Conservation (phyloP, 495 filamentous ascomycete genomes). For the Bathelium albidoporum region DNA sequence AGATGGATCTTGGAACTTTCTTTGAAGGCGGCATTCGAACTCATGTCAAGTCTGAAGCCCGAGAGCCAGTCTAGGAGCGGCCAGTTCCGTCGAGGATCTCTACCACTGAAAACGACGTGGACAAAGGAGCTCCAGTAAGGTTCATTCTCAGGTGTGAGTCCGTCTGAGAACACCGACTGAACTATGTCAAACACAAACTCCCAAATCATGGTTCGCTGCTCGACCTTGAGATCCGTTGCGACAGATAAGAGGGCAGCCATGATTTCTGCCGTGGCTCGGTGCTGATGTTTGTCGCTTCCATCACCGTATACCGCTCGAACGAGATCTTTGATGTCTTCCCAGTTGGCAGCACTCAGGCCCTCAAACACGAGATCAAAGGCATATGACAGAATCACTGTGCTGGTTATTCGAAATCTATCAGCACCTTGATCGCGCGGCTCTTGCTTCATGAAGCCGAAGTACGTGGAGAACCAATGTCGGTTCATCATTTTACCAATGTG, state of each 20-base stretch:
- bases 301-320: constrained; percentile 69
- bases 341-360: constrained; percentile 61
- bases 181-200: constrained; percentile 83
- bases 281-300: constrained; percentile 94
- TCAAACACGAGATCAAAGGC: constrained; percentile 78
- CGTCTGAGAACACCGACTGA: constrained; percentile 73
- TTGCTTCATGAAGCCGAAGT: constrained; percentile 90
- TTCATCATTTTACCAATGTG: constrained; percentile 74
- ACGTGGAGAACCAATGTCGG: constrained; percentile 74
- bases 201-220: constrained; percentile 69
- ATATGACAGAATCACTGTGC: constrained; percentile 73
- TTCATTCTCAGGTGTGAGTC: constrained; percentile 86
- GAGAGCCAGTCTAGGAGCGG: constrained; percentile 78
- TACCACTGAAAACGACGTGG: constrained; percentile 70
- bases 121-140: constrained; percentile 91
- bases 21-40: constrained; percentile 96
- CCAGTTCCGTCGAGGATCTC: constrained; percentile 77
- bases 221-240: constrained; percentile 57
- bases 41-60: constrained; percentile 82
- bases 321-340: constrained; percentile 80
- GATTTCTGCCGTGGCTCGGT: constrained; percentile 92
- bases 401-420: constrained; percentile 83
- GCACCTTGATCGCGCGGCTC: constrained; percentile 76
- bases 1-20: constrained; percentile 94
- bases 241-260: constrained; percentile 71